Percentiles rank a stretch among this genome's conserved stretches.
Evolutionary conservation across 176 grass and related monocot species (phyloP).

Genomic region (Rhynchospora breviuscula): DNA sequence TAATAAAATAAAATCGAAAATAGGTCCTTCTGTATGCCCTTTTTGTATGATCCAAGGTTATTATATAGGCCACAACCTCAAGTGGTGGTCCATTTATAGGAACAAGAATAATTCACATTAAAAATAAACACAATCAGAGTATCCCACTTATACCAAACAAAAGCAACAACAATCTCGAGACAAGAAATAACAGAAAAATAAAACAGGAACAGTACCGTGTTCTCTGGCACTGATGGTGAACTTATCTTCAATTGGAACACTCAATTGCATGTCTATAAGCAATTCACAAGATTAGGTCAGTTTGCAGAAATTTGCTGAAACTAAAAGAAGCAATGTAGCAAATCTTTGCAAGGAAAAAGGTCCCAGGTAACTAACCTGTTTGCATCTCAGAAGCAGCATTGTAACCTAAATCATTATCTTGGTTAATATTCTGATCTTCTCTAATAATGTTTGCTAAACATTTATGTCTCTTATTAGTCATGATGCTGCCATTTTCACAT

Average conservation of each 20-base stretch:
- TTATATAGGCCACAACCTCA: no score
- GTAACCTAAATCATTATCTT: not conserved
- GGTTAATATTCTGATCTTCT: not conserved
- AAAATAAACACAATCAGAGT: no score
- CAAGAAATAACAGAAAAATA: not conserved
- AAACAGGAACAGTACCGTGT: not conserved
- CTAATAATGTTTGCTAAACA: not conserved
- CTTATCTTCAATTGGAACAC: not conserved
- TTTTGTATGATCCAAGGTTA: no score
- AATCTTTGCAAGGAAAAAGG: not conserved
- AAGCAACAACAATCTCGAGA: not conserved
- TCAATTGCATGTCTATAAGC: not conserved
- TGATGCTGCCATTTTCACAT: not conserved
- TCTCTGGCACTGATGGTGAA: not conserved
- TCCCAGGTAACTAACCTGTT: not conserved
- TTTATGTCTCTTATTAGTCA: not conserved
- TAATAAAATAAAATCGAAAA: not conserved
- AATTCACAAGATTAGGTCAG: not conserved
- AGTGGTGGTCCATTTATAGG: no score
- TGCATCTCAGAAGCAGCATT: not conserved
- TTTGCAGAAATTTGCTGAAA: not conserved
- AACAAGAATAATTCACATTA: no score
- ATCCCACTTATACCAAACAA: not conserved
- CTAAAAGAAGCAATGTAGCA: not conserved
- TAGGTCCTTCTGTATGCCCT: not conserved